These are phyloP conservation scores for Russula abietina DNA, from an alignment of 768 basidiomycete genomes.

Conservation along the genomic window DNA sequence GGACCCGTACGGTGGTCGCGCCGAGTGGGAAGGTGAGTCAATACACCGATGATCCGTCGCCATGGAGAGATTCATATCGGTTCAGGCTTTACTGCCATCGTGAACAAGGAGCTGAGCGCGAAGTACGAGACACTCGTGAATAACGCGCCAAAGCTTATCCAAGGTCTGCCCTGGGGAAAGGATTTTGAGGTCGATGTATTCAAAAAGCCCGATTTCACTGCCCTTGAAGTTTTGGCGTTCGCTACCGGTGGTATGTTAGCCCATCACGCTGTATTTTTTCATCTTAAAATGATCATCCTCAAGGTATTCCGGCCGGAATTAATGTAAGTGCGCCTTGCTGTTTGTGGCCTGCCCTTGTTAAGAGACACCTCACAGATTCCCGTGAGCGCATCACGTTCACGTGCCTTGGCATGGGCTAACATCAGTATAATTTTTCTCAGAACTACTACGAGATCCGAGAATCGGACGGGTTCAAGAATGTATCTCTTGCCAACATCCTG, in stretches of 20 bases:
- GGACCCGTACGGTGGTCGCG: conserved; percentile 85
- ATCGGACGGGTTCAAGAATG: conserved; percentile 82
- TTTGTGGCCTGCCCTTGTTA: conserved; percentile 1
- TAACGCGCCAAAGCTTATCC: conserved; percentile 70
- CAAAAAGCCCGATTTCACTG: conserved; percentile 83
- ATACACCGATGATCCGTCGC: not conserved
- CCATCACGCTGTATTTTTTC: not conserved
- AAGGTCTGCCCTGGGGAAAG: conserved; percentile 75
- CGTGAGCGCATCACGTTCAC: conserved; percentile 33
- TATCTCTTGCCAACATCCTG: conserved; percentile 77
- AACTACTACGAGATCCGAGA: conserved; percentile 85
- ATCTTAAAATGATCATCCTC: not conserved
- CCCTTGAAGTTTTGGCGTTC: conserved; percentile 75
- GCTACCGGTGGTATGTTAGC: conserved; percentile 64
- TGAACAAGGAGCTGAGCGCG: conserved; percentile 75
- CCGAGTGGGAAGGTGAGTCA: conserved; percentile 80
- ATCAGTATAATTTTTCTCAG: conserved; percentile 29
- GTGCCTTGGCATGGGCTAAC: not conserved
- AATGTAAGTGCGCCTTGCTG: conserved; percentile 45
- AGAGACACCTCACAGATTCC: conserved; percentile 47
- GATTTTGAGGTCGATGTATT: conserved; percentile 50
- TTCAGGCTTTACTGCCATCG: conserved; percentile 79
- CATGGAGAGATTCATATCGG: not conserved
- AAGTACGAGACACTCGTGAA: conserved; percentile 77
- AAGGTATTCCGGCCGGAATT: conserved; percentile 82